Conservation (phyloP, 805 yeast genomes). For the Candida tibetensis region DNA sequence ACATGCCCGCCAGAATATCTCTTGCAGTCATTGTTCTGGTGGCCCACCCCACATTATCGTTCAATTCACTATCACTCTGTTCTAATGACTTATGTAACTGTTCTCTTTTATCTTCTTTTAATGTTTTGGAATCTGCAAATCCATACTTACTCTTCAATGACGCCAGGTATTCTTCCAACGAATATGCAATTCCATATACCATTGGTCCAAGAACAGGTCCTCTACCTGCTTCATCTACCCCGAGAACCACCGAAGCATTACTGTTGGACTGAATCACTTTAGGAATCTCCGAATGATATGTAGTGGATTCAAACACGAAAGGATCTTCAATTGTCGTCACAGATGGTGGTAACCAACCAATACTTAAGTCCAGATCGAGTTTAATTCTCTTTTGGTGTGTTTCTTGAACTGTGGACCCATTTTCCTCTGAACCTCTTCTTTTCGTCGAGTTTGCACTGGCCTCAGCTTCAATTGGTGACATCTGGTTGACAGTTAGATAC, state of each 20-base stretch:
- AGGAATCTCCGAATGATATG: constrained; percentile 54
- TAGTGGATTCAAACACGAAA: constrained; percentile 37
- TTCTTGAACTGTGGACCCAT: background rate
- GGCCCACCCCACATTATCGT: constrained; percentile 77
- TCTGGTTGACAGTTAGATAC: background rate
- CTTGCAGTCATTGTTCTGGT: constrained; percentile 80
- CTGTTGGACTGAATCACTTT: constrained; percentile 26
- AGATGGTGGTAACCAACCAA: constrained; percentile 35
- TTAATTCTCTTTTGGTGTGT: background rate
- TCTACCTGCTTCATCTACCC: constrained; percentile 98
- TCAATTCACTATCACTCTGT: constrained; percentile 40
- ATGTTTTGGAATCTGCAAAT: constrained; percentile 89
- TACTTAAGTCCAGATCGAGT: background rate
- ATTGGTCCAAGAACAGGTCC: constrained; percentile 98
- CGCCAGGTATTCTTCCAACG: constrained; percentile 51
- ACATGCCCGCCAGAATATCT: constrained; percentile 89
- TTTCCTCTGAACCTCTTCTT: background rate
- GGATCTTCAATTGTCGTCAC: constrained; percentile 26
- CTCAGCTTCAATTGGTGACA: background rate
- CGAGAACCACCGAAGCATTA: constrained; percentile 54
- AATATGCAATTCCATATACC: constrained; percentile 91
- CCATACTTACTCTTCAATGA: constrained; percentile 57
- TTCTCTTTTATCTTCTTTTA: constrained; percentile 70
- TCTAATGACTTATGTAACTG: constrained; percentile 60
- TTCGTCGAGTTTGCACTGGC: background rate